These are phyloP conservation scores for Geranium brycei DNA, from an alignment of 345 rosid genomes.

Conservation along the genomic window DNA sequence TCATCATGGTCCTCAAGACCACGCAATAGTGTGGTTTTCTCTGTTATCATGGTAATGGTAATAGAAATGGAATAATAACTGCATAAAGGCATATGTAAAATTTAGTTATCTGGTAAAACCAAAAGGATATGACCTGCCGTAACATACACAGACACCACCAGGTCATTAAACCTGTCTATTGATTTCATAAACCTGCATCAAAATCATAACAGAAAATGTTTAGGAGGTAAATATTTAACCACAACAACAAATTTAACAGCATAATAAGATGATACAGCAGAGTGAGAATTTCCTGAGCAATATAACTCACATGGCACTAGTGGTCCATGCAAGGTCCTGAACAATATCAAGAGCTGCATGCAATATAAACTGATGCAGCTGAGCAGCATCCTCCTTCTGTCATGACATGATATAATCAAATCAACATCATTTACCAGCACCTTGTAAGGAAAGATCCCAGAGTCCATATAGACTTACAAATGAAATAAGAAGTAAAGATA, in stretches of 20 bases:
- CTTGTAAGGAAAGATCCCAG: too few relatives aligned
- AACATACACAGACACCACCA: constrained; percentile 88
- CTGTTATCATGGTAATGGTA: too few relatives aligned
- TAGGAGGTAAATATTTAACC: background rate
- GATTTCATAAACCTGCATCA: constrained; percentile 72
- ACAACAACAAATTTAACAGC: background rate
- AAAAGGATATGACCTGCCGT: constrained; percentile 43
- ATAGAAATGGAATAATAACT: too few relatives aligned
- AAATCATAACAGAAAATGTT: background rate
- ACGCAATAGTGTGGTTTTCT: too few relatives aligned
- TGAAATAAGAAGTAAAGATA: background rate
- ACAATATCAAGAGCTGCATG: constrained; percentile 94
- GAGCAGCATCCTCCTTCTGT: constrained; percentile 98
- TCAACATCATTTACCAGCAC: background rate
- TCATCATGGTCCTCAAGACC: too few relatives aligned
- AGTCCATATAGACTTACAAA: background rate
- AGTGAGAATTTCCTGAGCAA: background rate
- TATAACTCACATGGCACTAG: constrained; percentile 74
- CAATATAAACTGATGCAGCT: constrained; percentile 79
- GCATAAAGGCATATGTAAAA: too few relatives aligned
- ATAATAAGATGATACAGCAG: background rate
- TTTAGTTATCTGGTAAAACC: too few relatives aligned
- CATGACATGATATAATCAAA: constrained; percentile 10
- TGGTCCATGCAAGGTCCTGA: constrained; percentile 95
- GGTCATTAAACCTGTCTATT: constrained; percentile 83